Conservation (phyloP, 805 yeast species). For the Sungouiozyma ichnusensis region DNA sequence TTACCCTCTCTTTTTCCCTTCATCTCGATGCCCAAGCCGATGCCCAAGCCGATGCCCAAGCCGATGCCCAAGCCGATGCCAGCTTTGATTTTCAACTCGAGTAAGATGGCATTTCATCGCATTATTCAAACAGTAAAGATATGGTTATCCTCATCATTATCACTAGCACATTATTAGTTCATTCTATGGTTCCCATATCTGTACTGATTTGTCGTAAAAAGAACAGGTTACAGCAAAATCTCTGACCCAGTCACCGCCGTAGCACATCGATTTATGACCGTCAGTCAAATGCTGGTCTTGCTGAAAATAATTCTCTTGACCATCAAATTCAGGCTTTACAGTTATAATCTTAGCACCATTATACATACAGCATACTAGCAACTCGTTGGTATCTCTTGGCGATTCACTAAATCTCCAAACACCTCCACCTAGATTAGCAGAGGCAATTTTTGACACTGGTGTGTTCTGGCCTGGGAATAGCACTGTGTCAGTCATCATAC, state of each 20-base stretch:
- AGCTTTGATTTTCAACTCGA: no score
- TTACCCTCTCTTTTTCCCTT: no score
- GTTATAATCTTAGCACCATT: constrained; percentile 74
- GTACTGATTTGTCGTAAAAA: constrained; percentile 78
- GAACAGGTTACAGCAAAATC: constrained; percentile 71
- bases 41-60: no score
- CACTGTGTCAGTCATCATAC: constrained; percentile 38
- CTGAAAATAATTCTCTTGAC: constrained; percentile 27
- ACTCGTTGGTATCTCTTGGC: constrained; percentile 33
- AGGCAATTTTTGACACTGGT: constrained; percentile 36
- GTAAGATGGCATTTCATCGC: no score
- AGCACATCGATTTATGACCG: constrained; percentile 86
- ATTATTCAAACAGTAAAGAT: no score
- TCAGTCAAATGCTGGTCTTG: constrained; percentile 34
- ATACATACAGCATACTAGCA: constrained; percentile 87
- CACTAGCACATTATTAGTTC: no score
- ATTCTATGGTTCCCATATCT: no score
- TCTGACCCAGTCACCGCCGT: constrained; percentile 83
- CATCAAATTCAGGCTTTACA: constrained; percentile 24
- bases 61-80: no score
- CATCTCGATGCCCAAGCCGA: neutral
- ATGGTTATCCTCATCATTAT: no score
- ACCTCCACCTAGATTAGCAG: constrained; percentile 71
- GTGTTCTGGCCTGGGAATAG: constrained; percentile 37
- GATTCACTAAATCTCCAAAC: constrained; percentile 85